A percentile compares a stretch with the other conserved stretches of the same genome.
These are phyloP conservation scores for Alternaria conjuncta DNA, from an alignment of 2,329 filamentous ascomycete species.

Conservation along the genomic window DNA sequence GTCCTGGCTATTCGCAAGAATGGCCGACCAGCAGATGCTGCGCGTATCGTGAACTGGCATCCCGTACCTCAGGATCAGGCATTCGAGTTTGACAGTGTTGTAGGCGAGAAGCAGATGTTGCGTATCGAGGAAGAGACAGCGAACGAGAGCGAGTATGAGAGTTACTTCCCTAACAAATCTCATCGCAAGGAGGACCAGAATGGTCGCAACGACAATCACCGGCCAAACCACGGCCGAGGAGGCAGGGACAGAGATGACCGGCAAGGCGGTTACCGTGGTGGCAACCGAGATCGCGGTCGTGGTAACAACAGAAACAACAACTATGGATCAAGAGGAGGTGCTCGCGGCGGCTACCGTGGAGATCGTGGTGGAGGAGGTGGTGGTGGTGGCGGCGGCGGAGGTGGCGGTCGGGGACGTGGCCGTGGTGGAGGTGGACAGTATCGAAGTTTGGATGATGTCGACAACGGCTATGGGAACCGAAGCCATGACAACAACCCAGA, in stretches of 20 bases:
- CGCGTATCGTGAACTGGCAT: constrained; percentile 83
- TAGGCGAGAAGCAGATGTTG: constrained; percentile 85
- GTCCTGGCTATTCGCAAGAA: constrained; percentile 81
- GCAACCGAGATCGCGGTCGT: constrained; percentile 42
- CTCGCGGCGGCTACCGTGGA: constrained; percentile 52
- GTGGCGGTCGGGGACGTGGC: constrained; percentile 38
- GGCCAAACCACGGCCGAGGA: constrained; percentile 29
- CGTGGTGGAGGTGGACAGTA: constrained; percentile 46
- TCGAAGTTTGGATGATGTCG: constrained; percentile 54
- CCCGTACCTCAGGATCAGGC: constrained; percentile 73
- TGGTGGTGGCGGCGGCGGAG: constrained; percentile 48
- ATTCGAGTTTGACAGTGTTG: constrained; percentile 79
- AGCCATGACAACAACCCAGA: constrained; percentile 42
- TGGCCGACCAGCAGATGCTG: constrained; percentile 78
- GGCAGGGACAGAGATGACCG: constrained; percentile 34
- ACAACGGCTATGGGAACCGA: constrained; percentile 35
- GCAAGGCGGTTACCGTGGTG: constrained; percentile 38
- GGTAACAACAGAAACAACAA: constrained; percentile 36
- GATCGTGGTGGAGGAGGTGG: constrained; percentile 48
- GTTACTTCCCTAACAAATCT: constrained; percentile 67
- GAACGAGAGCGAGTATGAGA: constrained; percentile 69
- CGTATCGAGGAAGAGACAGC: constrained; percentile 74
- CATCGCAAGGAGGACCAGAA: constrained; percentile 43
- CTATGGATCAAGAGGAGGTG: constrained; percentile 40
- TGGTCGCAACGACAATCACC: constrained; percentile 50